phyloP scores from a whole-genome alignment of 345 rosid species.

The Limnanthes douglasii region DNA sequence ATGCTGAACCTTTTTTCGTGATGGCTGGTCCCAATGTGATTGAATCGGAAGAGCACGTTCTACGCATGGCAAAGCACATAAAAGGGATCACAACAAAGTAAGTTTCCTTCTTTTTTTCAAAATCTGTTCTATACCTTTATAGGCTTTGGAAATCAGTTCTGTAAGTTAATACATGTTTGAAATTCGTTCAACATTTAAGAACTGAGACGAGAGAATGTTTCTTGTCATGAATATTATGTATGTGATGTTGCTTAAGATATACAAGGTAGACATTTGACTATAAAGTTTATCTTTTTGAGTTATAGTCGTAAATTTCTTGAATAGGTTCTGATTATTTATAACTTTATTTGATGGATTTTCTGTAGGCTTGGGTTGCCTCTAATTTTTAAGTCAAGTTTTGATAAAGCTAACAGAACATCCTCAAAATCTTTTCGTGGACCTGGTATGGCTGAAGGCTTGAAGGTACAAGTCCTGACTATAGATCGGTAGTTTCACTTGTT shows the following conservation, averaged over 20 bases:
- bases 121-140: too few species aligned
- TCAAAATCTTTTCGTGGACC: slow-evolving; percentile 95
- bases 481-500: too few species aligned
- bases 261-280: too few species aligned
- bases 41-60: slow-evolving; percentile 84
- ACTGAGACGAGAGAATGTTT: too few species aligned
- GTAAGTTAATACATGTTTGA: too few species aligned
- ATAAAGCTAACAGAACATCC: slow-evolving; percentile 92
- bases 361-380: slow-evolving; percentile 75
- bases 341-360: slow-evolving; percentile 2
- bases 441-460: slow-evolving; percentile 80
- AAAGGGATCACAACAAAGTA: slow-evolving; percentile 58
- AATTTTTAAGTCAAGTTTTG: slow-evolving; percentile 95
- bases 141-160: too few species aligned
- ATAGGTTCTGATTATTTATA: too few species aligned
- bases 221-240: too few species aligned
- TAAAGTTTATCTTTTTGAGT: too few species aligned
- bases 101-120: slow-evolving; percentile 8
- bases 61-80: slow-evolving; percentile 62
- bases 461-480: slow-evolving; percentile 27
- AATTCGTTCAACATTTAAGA: too few species aligned
- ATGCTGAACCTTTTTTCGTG: slow-evolving; percentile 77
- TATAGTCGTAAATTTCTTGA: too few species aligned
- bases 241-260: too few species aligned
- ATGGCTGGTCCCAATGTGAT: slow-evolving; percentile 95